Conservation (phyloP, 2,329 filamentous ascomycete genomes). For the Alternaria gaisen region DNA sequence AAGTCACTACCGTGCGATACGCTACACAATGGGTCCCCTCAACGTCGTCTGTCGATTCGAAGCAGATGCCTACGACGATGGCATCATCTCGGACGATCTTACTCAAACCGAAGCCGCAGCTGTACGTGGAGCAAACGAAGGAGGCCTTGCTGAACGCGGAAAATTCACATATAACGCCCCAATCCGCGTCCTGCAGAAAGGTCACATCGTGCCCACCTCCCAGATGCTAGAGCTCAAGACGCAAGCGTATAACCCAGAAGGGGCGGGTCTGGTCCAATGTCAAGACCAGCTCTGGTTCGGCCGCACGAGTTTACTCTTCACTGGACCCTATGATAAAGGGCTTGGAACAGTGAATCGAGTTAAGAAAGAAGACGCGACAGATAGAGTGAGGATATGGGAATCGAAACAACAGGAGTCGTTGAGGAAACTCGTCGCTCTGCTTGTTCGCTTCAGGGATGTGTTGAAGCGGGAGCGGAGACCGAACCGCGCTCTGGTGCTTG, state of each 20-base stretch:
- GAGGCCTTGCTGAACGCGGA: slow-evolving; percentile 9
- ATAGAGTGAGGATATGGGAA: slow-evolving; percentile 35
- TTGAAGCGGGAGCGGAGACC: slow-evolving; percentile 26
- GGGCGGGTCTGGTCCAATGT: slow-evolving; percentile 19
- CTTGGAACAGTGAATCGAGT: slow-evolving; percentile 23
- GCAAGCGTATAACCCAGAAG: slow-evolving; percentile 22
- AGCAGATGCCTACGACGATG: slow-evolving; percentile 40
- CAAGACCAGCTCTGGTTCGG: slow-evolving; percentile 46
- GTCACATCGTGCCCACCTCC: slow-evolving; percentile 30
- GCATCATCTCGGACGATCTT: slow-evolving; percentile 19
- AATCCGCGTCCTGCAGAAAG: slow-evolving; percentile 35
- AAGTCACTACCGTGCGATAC: slow-evolving; percentile 42
- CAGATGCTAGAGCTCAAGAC: slow-evolving; percentile 42
- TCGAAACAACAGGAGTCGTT: slow-evolving; percentile 30
- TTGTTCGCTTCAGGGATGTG: slow-evolving; percentile 21
- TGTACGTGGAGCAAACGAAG: slow-evolving; percentile 19
- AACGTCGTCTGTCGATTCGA: slow-evolving; percentile 41
- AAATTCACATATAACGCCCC: slow-evolving; percentile 27
- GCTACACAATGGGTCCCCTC: slow-evolving; percentile 38
- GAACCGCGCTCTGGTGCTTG: slow-evolving; percentile 23
- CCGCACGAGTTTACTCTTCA: slow-evolving; percentile 37
- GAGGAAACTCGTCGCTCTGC: slow-evolving; percentile 33
- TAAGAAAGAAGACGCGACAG: slow-evolving; percentile 27
- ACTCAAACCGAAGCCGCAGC: slow-evolving; percentile 16
- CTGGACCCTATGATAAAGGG: slow-evolving; percentile 26